Evolutionary conservation across 495 filamentous ascomycete genomes (phyloP).

Genomic region (Lentithecium fluviatile): DNA sequence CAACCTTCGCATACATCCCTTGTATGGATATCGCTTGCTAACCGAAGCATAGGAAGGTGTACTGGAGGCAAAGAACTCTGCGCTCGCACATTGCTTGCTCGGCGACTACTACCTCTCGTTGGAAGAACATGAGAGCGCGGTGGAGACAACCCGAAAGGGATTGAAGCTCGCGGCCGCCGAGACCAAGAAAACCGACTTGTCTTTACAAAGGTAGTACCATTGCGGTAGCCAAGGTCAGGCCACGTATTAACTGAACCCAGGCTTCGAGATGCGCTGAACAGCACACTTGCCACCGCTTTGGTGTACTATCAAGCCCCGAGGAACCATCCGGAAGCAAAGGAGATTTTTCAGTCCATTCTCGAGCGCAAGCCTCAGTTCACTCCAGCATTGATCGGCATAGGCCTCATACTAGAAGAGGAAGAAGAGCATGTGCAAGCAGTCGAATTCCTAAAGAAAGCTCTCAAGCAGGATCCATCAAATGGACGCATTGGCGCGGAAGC

Average conservation of each 20-base stretch:
- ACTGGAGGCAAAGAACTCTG: slow-evolving; percentile 63
- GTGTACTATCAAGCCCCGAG: slow-evolving; percentile 86
- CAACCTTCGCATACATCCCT: neutral
- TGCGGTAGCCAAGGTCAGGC: neutral
- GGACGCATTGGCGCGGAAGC: slow-evolving; percentile 75
- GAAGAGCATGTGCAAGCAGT: slow-evolving; percentile 79
- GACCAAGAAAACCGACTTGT: slow-evolving; percentile 61
- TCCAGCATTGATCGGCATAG: slow-evolving; percentile 80
- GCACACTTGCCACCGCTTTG: slow-evolving; percentile 75
- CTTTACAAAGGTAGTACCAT: slow-evolving; percentile 52
- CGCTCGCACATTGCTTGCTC: slow-evolving; percentile 81
- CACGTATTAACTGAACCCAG: slow-evolving; percentile 26
- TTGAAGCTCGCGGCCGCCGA: slow-evolving; percentile 59
- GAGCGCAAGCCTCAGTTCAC: slow-evolving; percentile 68
- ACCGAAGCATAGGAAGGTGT: slow-evolving; percentile 60
- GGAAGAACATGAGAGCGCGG: slow-evolving; percentile 82
- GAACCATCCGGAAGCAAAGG: slow-evolving; percentile 82
- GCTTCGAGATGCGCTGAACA: slow-evolving; percentile 68
- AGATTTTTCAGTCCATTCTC: slow-evolving; percentile 76
- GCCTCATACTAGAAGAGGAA: slow-evolving; percentile 87
- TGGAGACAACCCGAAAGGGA: slow-evolving; percentile 74
- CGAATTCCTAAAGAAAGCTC: slow-evolving; percentile 70
- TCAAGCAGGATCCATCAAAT: slow-evolving; percentile 67
- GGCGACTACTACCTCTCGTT: slow-evolving; percentile 79
- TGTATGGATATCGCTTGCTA: neutral